Evolutionary conservation across 768 basidiomycete species (phyloP).

Genomic region (Macrolepiota dolichaula): DNA sequence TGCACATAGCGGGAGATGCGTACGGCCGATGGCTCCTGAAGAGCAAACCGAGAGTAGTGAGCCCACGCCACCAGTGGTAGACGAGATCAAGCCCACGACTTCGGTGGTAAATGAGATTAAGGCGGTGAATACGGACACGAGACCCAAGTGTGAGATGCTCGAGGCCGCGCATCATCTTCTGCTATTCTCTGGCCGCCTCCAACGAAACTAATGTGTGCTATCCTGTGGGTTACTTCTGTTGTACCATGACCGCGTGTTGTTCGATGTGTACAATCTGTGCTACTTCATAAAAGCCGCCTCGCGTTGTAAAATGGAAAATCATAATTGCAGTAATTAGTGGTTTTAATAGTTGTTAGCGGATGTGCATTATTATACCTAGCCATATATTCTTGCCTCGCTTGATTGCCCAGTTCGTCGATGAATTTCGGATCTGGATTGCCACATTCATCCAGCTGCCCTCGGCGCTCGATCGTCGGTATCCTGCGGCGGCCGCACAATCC

Average conservation of each 20-base stretch:
- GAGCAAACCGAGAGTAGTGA: neutral
- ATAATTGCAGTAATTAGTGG: neutral
- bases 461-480: conserved; percentile 27
- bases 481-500: conserved; percentile 48
- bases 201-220: neutral
- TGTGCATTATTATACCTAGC: neutral
- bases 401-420: too few relatives aligned
- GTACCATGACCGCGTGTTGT: neutral
- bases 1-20: conserved; percentile 58
- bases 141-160: neutral
- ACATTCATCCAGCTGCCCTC: conserved; percentile 19
- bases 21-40: neutral
- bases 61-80: too few relatives aligned
- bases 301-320: too few relatives aligned
- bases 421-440: neutral
- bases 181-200: neutral
- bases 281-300: too few relatives aligned
- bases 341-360: neutral
- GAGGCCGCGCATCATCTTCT: conserved; percentile 8
- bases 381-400: neutral
- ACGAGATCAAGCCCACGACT: too few relatives aligned
- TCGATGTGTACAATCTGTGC: neutral
- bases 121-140: neutral
- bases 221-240: neutral
- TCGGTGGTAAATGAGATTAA: too few relatives aligned